Evolutionary conservation across 2,329 filamentous ascomycete species (phyloP), one percentile per base, ranked within the genome.

Genomic region (Emydomyces testavorans): DNA sequence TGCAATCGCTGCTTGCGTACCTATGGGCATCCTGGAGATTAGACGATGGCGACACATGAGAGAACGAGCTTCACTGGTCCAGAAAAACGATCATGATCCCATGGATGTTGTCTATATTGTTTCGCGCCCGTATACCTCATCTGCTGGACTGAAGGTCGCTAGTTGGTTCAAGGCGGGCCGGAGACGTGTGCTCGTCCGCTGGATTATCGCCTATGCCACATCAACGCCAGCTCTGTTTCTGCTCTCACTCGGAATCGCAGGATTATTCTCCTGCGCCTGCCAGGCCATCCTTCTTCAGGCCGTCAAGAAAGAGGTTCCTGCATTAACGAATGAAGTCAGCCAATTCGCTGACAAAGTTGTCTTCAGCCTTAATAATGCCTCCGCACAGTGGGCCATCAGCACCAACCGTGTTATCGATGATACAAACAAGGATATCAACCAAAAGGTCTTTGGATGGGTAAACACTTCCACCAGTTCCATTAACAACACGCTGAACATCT

Each of bases 41-140:
- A 77, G 79, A 55, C 76, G 84, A 46, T 96, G 82, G 79, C 76
- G 78, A 38, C 75, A 72, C 26, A 84, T 88, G 73, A 77, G 82
- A 62, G 71, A 81, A 55, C 80, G 82, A 50, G 78, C 85, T 18
- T 70, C 73, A 48, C 71, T 88, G 26, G 75, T 94, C 56, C 70
- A 74, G 38, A 71, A 76, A 55, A 72, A 82, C 48, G 76, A 78
- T 24, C 80, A 80, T 60, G 88, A 96, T 59, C 77, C 83, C 0
- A 80, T 94, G 74, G 90, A 96, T 61, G 80, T 89, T 29, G 78
- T 94, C 35, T 94, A 95, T 66, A 83, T 95, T 55, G 80, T 83
- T 26, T 89, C 86, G 28, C 79, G 87, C 18, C 88, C 90, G 1
- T 79, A 82, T 57, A 85, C 87, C 1, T 78, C 86, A 1, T 74